A percentile compares a stretch with the other conserved stretches of the same genome.
These are phyloP conservation scores for Orychophragmus violaceus DNA, from an alignment of 345 rosid species.

Conservation along the genomic window DNA sequence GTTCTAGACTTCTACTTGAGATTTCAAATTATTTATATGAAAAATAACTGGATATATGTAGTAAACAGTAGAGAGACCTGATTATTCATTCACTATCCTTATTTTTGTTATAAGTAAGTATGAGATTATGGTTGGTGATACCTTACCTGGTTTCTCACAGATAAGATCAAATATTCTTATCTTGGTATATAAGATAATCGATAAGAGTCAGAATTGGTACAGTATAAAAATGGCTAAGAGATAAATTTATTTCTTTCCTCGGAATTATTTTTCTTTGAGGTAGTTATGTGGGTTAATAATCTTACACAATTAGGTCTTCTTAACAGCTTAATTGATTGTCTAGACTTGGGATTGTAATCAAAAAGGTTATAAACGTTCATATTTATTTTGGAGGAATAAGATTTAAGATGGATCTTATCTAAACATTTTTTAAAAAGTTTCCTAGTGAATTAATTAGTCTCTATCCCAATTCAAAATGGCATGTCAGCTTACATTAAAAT, in stretches of 20 bases:
- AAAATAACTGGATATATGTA: too few species aligned
- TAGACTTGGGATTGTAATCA: background rate
- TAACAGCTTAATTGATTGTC: background rate
- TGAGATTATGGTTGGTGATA: background rate
- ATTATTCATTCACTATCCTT: background rate
- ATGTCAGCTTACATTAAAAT: background rate
- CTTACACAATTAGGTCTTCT: background rate
- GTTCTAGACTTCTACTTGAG: too few species aligned
- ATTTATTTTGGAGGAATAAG: background rate
- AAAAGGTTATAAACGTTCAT: background rate
- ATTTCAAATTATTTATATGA: too few species aligned
- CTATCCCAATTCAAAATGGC: slow-evolving; percentile 13
- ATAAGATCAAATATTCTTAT: background rate
- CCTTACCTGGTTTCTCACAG: background rate
- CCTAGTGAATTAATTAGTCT: background rate
- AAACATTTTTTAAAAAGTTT: background rate
- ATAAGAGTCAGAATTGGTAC: background rate
- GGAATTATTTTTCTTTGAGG: background rate
- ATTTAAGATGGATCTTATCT: slow-evolving; percentile 25
- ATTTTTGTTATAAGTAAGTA: background rate
- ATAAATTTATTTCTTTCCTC: background rate
- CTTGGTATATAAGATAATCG: background rate
- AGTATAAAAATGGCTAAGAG: background rate
- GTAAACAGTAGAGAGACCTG: background rate
- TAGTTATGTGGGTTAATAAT: slow-evolving; percentile 10